Percentiles rank a stretch among this genome's conserved stretches.
These are phyloP conservation scores for Imleria badia DNA, from an alignment of 768 basidiomycete species.

Conservation along the genomic window DNA sequence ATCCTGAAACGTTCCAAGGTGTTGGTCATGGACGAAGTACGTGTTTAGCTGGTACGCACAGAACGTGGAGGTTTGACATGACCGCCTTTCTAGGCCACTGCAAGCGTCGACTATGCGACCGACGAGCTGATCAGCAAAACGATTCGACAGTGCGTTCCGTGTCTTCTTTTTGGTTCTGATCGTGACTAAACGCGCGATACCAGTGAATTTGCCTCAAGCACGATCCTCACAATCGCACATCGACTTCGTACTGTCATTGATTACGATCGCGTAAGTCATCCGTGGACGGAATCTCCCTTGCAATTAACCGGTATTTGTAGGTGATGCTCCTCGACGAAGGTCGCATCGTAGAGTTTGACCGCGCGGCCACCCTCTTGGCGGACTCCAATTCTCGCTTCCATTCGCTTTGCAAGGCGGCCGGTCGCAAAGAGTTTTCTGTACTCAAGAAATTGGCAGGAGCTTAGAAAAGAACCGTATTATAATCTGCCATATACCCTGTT, in stretches of 20 bases:
- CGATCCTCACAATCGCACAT: conserved; percentile 83
- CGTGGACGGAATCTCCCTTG: conserved; percentile 2
- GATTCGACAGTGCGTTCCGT: conserved; percentile 63
- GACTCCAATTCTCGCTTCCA: conserved; percentile 63
- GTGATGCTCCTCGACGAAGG: conserved; percentile 80
- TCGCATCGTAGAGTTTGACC: conserved; percentile 74
- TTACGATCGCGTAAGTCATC: conserved; percentile 66
- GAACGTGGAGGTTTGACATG: conserved; percentile 4
- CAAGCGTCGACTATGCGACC: conserved; percentile 82
- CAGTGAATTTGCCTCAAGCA: conserved; percentile 78
- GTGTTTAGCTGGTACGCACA: conserved; percentile 11
- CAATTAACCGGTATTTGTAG: conserved; percentile 34
- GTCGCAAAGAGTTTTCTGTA: conserved; percentile 65
- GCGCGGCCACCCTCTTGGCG: conserved; percentile 55
- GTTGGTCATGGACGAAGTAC: conserved; percentile 82
- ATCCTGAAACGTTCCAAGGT: conserved; percentile 77
- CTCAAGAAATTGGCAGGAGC: conserved; percentile 64
- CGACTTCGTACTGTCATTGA: conserved; percentile 78
- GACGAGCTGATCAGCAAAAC: conserved; percentile 85
- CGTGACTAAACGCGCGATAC: not conserved
- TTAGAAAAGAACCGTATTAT: not conserved
- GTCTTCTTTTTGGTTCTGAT: not conserved
- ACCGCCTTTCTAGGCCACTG: conserved; percentile 51
- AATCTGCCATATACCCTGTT: not conserved
- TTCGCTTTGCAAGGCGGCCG: conserved; percentile 69